These are phyloP conservation scores for Sungouiella thailandica DNA, from an alignment of 805 yeast genomes.

Conservation along the genomic window DNA sequence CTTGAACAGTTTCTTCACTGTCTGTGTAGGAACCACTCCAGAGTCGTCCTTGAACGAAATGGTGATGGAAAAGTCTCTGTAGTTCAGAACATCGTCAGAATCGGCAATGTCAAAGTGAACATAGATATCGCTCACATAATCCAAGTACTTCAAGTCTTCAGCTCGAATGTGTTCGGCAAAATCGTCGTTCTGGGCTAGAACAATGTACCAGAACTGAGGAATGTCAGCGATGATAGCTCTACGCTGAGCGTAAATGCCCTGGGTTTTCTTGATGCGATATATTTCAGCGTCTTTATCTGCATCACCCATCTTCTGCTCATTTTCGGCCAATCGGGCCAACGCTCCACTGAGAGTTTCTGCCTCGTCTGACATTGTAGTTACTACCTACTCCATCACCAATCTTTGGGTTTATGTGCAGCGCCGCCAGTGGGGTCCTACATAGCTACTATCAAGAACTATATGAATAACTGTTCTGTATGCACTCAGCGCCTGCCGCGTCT, in stretches of 20 bases:
- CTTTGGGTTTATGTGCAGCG: neutral
- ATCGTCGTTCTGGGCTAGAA: constrained; percentile 76
- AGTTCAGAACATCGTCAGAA: constrained; percentile 25
- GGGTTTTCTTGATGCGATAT: constrained; percentile 47
- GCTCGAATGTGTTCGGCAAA: constrained; percentile 74
- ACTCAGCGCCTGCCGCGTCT: constrained; percentile 45
- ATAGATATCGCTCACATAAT: constrained; percentile 56
- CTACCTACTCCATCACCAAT: neutral
- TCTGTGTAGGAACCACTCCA: constrained; percentile 50
- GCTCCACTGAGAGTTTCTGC: constrained; percentile 20
- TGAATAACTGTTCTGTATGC: constrained; percentile 1
- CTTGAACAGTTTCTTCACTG: constrained; percentile 55
- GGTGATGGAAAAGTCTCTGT: constrained; percentile 56
- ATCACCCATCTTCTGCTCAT: constrained; percentile 53
- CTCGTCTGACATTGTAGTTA: constrained; percentile 1
- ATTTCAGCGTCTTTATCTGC: constrained; percentile 60
- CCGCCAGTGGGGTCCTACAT: too few relatives aligned
- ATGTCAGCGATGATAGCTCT: constrained; percentile 47
- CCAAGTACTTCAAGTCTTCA: constrained; percentile 74
- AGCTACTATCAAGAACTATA: too few relatives aligned
- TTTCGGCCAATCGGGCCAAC: constrained; percentile 45
- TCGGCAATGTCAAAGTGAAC: constrained; percentile 48
- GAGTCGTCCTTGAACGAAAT: constrained; percentile 46
- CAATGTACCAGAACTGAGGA: constrained; percentile 85
- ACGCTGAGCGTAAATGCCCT: constrained; percentile 55